Conservation (phyloP, 192 early-diverging fungal genomes). For the Umbelopsis sp. region DNA sequence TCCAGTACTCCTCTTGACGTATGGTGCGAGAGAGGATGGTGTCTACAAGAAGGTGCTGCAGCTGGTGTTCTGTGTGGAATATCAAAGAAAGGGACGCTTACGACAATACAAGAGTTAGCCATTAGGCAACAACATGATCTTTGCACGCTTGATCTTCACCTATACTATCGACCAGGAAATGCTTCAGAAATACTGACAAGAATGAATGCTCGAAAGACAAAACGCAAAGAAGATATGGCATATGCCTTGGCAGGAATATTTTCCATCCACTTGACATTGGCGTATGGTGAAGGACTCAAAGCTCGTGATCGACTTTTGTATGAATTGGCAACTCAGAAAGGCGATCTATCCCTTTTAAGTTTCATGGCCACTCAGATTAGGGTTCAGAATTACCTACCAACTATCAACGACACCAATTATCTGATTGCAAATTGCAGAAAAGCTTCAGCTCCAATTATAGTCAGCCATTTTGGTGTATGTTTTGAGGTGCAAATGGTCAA, state of each 20-base stretch:
- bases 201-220: not conserved
- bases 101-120: not conserved
- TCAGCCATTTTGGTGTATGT: not conserved
- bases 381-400: not conserved
- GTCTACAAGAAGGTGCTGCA: not conserved
- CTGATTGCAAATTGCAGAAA: not conserved
- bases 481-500: not conserved
- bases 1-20: not conserved
- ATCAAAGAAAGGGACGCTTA: not conserved
- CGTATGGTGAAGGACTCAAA: not conserved
- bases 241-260: not conserved
- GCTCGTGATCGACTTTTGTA: not conserved
- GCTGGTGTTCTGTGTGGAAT: not conserved
- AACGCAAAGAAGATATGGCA: not conserved
- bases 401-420: too few species aligned
- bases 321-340: not conserved
- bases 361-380: not conserved
- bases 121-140: not conserved
- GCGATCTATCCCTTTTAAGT: not conserved
- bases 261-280: not conserved
- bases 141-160: not conserved
- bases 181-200: not conserved
- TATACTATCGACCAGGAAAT: not conserved
- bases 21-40: not conserved
- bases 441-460: not conserved